A percentile compares a stretch with the other conserved stretches of the same genome.
phyloP scores from a whole-genome alignment of 2,329 filamentous ascomycete species.

The Dothideomycetes sp. region DNA sequence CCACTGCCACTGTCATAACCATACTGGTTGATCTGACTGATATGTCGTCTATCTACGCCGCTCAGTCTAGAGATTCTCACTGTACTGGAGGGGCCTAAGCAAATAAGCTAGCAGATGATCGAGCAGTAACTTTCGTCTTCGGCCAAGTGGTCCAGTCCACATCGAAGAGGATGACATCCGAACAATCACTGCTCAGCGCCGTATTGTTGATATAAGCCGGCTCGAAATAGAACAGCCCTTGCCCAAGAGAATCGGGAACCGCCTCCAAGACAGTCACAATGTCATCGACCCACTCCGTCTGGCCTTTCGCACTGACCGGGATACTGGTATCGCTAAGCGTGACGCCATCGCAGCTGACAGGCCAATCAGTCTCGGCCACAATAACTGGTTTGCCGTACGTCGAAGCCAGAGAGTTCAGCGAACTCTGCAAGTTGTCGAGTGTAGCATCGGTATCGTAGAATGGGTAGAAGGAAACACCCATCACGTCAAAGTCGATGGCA shows the following conservation, averaged over 20 bases:
- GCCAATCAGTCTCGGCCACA: conserved; percentile 22
- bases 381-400: conserved; percentile 21
- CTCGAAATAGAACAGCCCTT: conserved; percentile 23
- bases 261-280: conserved; percentile 13
- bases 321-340: conserved; percentile 17
- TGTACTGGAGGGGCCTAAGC: too few relatives aligned
- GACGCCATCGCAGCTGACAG: conserved; percentile 15
- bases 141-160: conserved; percentile 18
- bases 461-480: conserved; percentile 19
- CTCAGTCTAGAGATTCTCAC: too few relatives aligned
- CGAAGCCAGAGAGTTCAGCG: conserved; percentile 16
- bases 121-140: conserved; percentile 18
- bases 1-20: too few relatives aligned
- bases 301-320: conserved; percentile 16
- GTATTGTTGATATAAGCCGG: conserved; percentile 21
- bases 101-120: conserved; percentile 19
- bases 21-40: too few relatives aligned
- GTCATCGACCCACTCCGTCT: conserved; percentile 18
- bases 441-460: conserved; percentile 23
- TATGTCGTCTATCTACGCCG: too few relatives aligned
- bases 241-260: conserved; percentile 13
- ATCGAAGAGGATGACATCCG: conserved; percentile 18
- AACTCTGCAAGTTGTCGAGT: conserved; percentile 15
- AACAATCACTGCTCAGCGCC: conserved; percentile 17
- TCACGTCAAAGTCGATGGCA: conserved; percentile 18